A percentile compares a stretch with the other conserved stretches of the same genome.
Conservation (phyloP, 2,329 filamentous ascomycete genomes). For the Thielaviopsis euricoi region DNA sequence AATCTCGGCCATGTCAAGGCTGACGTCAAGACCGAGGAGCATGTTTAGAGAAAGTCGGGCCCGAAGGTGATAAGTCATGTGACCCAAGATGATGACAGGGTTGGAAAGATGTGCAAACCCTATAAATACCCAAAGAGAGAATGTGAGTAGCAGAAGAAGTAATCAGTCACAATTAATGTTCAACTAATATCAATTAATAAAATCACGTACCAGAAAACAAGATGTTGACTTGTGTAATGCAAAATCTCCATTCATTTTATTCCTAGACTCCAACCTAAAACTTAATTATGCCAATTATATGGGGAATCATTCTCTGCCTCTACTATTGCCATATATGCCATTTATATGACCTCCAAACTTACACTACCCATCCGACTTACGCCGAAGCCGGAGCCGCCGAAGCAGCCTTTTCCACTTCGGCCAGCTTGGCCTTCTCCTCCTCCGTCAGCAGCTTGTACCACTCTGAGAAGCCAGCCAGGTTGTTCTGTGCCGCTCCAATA, state of each 20-base stretch:
- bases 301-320: background rate
- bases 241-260: background rate
- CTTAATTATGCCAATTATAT: background rate
- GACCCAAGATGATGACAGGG: background rate
- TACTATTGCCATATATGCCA: too few species aligned
- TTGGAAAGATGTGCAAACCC: background rate
- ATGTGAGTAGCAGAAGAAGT: too few species aligned
- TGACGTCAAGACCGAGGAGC: constrained; percentile 2
- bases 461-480: constrained; percentile 36
- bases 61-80: background rate
- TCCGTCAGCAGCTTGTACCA: constrained; percentile 40
- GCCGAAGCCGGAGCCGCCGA: constrained; percentile 4
- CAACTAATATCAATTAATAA: background rate
- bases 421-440: constrained; percentile 39
- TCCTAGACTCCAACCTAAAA: background rate
- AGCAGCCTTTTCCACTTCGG: constrained; percentile 29
- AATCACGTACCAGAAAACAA: too few species aligned
- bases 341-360: background rate
- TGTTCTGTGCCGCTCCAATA: constrained; percentile 37
- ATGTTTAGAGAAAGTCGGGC: background rate
- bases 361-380: background rate
- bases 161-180: too few species aligned
- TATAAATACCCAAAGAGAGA: background rate
- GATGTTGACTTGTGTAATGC: background rate
- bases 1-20: constrained; percentile 16